Evolutionary conservation across 2,329 filamentous ascomycete genomes (phyloP).

Genomic region (Macrophomina phaseolina): DNA sequence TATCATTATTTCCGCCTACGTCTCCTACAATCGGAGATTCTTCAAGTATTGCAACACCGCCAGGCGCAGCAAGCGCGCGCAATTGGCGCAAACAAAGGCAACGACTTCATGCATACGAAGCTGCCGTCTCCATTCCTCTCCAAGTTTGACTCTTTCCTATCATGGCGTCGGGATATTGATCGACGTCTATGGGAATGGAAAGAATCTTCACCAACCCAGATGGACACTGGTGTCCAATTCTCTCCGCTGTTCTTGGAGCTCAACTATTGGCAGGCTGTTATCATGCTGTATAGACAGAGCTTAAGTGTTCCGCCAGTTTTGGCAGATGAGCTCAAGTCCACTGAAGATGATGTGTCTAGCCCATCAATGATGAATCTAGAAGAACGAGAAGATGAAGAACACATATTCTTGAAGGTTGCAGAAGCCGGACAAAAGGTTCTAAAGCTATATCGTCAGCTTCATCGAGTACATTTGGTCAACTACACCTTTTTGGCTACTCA

Average conservation of each 20-base stretch:
- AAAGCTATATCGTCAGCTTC: slow-evolving; percentile 86
- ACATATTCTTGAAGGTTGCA: slow-evolving; percentile 91
- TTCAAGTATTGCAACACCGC: slow-evolving; percentile 91
- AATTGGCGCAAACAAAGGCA: slow-evolving; percentile 66
- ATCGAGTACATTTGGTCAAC: slow-evolving; percentile 87
- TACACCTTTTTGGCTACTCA: slow-evolving; percentile 96
- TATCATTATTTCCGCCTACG: slow-evolving; percentile 92
- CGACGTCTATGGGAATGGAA: slow-evolving; percentile 85
- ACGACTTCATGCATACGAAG: slow-evolving; percentile 77
- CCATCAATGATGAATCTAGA: slow-evolving; percentile 68
- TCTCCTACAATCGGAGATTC: slow-evolving; percentile 89
- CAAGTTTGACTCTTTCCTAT: slow-evolving; percentile 82
- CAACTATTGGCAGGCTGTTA: slow-evolving; percentile 97
- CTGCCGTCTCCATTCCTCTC: slow-evolving; percentile 85
- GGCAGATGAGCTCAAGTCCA: slow-evolving; percentile 72
- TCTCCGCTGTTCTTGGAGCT: slow-evolving; percentile 88
- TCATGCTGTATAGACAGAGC: slow-evolving; percentile 93
- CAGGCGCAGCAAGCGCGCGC: slow-evolving; percentile 80
- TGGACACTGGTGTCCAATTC: slow-evolving; percentile 86
- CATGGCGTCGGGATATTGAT: slow-evolving; percentile 89
- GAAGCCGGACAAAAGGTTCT: slow-evolving; percentile 93
- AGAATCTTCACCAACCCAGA: slow-evolving; percentile 74
- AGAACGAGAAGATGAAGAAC: slow-evolving; percentile 80
- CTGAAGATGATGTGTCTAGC: slow-evolving; percentile 63
- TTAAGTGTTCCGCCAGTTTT: slow-evolving; percentile 84